Base-by-base conservation (phyloP, 768 basidiomycete species). In the Tylopilus intermedius region DNA sequence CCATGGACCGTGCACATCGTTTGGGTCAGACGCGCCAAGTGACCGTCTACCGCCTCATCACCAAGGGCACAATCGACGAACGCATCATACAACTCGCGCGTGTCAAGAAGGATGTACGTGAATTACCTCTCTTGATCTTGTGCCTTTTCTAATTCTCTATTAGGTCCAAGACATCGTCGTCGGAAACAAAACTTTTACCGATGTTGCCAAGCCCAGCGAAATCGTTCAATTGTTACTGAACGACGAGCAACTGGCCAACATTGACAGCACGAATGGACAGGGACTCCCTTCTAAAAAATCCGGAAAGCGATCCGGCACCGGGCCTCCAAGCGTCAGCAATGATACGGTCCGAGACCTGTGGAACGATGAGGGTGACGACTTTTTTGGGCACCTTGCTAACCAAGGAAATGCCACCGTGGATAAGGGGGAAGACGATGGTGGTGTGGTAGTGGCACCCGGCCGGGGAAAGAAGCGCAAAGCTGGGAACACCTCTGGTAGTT, bases 121-220 rank as follows among this genome's bases (percentile, higher is more conserved):
- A 11, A 45, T 26, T 45, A 0, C 39, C 26, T 33, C 9, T 24
- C n/a, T 18, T 40, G 7, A 32, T 38, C 24, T 5, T 9, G 32
- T 44, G 8, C 8, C 22, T 13, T 29, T 37, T 37, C 48, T 48
- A 40, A 45, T 48, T 51, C 47, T 54, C 26, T 54, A 50, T 21
- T 52, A 94, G 92, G 94, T 98, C 5, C 96, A 98, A 83, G 96
- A 99, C 62, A 95, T 97, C 54, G 96, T 99, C 48, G 96, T 99
- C 8, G 96, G 96, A 48, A 94, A 90, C 72, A 97, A 96, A 71
- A 92, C 83, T 56, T 85, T 96, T 66, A 91, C 89, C 2, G 94
- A 96, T 57, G 88, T 89, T 49, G 83, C 92, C 18, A 94, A 93
- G 67, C 91, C 93, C 26, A 94, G 91, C 72, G 96, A 99, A 69